Percentiles rank a stretch among this genome's conserved stretches.
These are phyloP conservation scores for Botrytis medusae DNA, from an alignment of 2,329 filamentous ascomycete species.

Conservation along the genomic window DNA sequence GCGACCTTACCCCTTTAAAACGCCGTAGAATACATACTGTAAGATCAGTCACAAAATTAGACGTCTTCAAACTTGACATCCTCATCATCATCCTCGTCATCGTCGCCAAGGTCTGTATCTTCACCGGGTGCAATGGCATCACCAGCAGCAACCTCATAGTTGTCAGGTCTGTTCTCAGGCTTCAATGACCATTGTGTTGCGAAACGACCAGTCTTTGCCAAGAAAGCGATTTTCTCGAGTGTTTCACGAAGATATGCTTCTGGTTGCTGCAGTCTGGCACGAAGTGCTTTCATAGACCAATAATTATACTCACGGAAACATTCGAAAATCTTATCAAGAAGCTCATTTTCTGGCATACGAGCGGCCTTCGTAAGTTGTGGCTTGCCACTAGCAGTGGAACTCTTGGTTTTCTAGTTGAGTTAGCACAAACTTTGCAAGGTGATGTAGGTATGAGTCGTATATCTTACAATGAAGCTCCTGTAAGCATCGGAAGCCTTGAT, in stretches of 20 bases:
- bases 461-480: constrained; percentile 58
- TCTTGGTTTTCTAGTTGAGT: constrained; percentile 50
- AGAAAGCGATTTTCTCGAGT: constrained; percentile 76
- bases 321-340: constrained; percentile 80
- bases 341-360: constrained; percentile 84
- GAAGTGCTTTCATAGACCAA: constrained; percentile 90
- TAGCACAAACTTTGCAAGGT: constrained; percentile 13
- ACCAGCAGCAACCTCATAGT: constrained; percentile 54
- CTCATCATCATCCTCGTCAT: constrained; percentile 62
- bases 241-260: constrained; percentile 89
- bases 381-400: constrained; percentile 56
- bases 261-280: constrained; percentile 75
- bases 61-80: constrained; percentile 80
- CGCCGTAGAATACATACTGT: constrained; percentile 20
- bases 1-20: constrained; percentile 1
- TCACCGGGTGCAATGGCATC: constrained; percentile 50
- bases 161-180: constrained; percentile 61
- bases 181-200: constrained; percentile 83
- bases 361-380: constrained; percentile 78
- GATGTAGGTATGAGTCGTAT: constrained; percentile 35
- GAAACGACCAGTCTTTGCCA: constrained; percentile 81
- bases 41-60: neutral
- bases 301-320: constrained; percentile 86
- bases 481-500: constrained; percentile 46
- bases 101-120: constrained; percentile 51